Percentiles rank a stretch among this genome's conserved stretches.
These are phyloP conservation scores for Cucumis cinereus DNA, from an alignment of 306 rosid species.

Conservation along the genomic window DNA sequence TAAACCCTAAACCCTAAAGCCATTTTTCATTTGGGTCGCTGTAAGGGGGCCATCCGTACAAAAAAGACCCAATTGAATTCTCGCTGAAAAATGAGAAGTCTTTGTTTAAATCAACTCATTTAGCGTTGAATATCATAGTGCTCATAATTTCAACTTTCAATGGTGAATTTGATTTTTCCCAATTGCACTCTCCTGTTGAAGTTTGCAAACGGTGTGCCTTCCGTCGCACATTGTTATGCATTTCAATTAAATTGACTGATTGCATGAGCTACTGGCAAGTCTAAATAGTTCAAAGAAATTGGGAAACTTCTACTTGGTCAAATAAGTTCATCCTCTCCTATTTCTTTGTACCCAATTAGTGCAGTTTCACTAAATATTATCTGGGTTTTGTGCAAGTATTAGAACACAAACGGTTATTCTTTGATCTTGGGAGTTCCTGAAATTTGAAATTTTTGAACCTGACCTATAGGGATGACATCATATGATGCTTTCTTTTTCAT, in stretches of 20 bases:
- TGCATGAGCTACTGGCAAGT: background rate
- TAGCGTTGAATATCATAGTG: background rate
- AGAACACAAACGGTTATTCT: background rate
- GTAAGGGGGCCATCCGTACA: too few species aligned
- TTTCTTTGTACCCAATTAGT: background rate
- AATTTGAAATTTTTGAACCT: background rate
- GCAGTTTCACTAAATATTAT: background rate
- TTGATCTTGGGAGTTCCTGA: background rate
- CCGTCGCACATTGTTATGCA: background rate
- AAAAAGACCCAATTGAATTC: too few species aligned
- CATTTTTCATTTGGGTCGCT: too few species aligned
- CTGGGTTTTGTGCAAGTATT: background rate
- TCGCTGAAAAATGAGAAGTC: background rate
- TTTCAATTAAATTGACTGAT: background rate
- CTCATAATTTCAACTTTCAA: background rate
- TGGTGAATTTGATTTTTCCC: background rate
- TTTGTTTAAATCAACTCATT: background rate
- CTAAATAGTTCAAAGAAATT: background rate
- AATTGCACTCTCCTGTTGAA: background rate
- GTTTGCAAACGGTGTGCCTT: background rate
- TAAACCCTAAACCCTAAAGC: too few species aligned
- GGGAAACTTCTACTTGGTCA: background rate
- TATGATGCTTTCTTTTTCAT: background rate
- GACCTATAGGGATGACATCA: background rate
- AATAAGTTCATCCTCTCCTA: background rate